Base-by-base conservation (phyloP, 2,329 filamentous ascomycete species). In the Periconia digitata region DNA sequence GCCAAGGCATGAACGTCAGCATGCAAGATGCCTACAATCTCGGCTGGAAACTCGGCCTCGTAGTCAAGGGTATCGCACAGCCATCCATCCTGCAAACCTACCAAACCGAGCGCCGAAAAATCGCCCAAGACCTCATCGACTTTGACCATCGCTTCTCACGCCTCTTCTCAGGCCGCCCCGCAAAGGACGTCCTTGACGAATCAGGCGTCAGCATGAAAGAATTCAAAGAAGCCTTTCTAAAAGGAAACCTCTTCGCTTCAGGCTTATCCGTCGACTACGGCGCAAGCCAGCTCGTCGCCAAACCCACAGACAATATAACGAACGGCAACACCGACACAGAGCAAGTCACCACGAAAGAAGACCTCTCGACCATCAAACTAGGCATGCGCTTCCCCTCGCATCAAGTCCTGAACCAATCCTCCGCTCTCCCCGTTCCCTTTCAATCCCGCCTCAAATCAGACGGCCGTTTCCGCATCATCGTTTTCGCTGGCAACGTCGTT, bases 1-100 rank as follows among this genome's bases (percentile, higher is more conserved):
- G 84, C 2, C 85, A 87, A 60, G 85, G 86, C 12, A 88, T 89
- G 85, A 89, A 89, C 56, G 81, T 87, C 2, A 81, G 77, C 23
- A 86, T 89, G 81, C 85, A 87, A 57, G 86, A 89, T 63, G 71
- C 76, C 4, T 83, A 75, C 66, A 84, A 83, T 54, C 71, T 84
- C 0, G 79, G 77, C 22, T 83, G 81, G 80, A 84, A 84, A 59
- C 63, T 83, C 2, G 75, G 73, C 0, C 62, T 74, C 22, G 79
- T 80, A 0, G 63, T 81, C 18, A 77, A 74, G 22, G 72, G 74
- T 5, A 52, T 70, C 8, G 63, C 70, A 1, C 55, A 71, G 8
- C 68, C 69, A 0, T 61, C 64, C 0, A 72, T 82, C 15, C 67
- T 83, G 1, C 73, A 74, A 47, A 82, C 79, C 1, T 83, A 82